These are phyloP conservation scores for Microascus cirrosus DNA, from an alignment of 2,329 filamentous ascomycete species.

Conservation along the genomic window DNA sequence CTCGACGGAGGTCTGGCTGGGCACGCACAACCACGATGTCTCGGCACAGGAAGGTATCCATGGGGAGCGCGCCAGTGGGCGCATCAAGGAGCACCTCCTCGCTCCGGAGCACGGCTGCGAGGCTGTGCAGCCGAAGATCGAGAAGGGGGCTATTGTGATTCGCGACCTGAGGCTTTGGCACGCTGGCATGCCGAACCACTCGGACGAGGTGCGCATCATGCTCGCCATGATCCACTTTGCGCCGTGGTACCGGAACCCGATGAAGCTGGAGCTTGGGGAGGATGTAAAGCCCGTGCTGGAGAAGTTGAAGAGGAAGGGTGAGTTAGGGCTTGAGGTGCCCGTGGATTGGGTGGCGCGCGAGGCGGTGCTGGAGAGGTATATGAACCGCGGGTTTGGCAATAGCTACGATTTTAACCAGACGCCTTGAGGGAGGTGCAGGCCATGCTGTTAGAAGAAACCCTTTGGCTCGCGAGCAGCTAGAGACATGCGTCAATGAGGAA, in stretches of 20 bases:
- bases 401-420: constrained; percentile 49
- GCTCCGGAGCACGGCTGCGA: constrained; percentile 23
- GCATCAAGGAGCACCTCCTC: constrained; percentile 30
- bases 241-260: constrained; percentile 43
- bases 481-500: no score
- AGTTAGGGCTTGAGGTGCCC: constrained; percentile 32
- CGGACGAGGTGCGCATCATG: constrained; percentile 40
- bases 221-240: constrained; percentile 50
- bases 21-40: constrained; percentile 31
- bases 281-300: constrained; percentile 34
- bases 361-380: constrained; percentile 31
- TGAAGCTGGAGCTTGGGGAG: constrained; percentile 41
- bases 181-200: constrained; percentile 49
- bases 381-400: constrained; percentile 48
- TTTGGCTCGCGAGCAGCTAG: no score
- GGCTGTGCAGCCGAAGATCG: constrained; percentile 37
- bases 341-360: constrained; percentile 34
- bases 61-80: constrained; percentile 39
- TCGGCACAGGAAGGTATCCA: constrained; percentile 34
- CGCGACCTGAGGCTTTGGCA: constrained; percentile 53
- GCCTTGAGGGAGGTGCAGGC: background rate
- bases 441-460: no score
- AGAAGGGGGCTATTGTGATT: constrained; percentile 44
- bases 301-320: constrained; percentile 9
- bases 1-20: constrained; percentile 48